Conservation (phyloP, 345 rosid genomes). For the Reutealis trisperma region DNA sequence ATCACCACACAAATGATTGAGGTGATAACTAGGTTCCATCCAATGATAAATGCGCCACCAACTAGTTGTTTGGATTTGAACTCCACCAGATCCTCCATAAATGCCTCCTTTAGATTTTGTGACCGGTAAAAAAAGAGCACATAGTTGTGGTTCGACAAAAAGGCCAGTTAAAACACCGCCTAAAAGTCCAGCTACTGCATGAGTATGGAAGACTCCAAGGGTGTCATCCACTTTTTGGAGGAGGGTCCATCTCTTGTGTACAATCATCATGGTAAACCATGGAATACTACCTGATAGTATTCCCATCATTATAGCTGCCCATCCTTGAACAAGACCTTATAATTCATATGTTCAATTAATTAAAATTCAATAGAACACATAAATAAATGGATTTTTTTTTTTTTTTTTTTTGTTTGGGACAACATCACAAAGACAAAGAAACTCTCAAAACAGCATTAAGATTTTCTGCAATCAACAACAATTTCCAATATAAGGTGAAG, state of each 20-base stretch:
- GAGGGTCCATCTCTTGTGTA: slow-evolving; percentile 47
- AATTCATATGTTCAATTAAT: neutral
- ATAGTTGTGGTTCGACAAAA: slow-evolving; percentile 43
- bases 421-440: no score
- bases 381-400: no score
- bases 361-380: neutral
- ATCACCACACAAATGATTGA: slow-evolving; percentile 43
- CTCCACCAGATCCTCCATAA: slow-evolving; percentile 46
- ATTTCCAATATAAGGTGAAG: no score
- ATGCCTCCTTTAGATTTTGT: slow-evolving; percentile 41
- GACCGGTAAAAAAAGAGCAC: slow-evolving; percentile 43
- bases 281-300: slow-evolving; percentile 52
- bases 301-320: slow-evolving; percentile 55
- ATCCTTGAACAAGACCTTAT: slow-evolving; percentile 54
- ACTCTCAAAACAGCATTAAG: no score
- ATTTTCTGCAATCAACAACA: no score
- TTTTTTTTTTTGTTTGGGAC: no score
- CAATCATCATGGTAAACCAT: slow-evolving; percentile 55
- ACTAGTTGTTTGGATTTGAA: slow-evolving; percentile 48
- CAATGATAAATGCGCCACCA: slow-evolving; percentile 40
- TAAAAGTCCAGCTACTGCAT: slow-evolving; percentile 51
- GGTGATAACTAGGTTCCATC: slow-evolving; percentile 44
- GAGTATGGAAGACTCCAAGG: slow-evolving; percentile 50
- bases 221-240: slow-evolving; percentile 47
- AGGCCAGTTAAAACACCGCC: slow-evolving; percentile 49